phyloP scores from a whole-genome alignment of 2,329 filamentous ascomycete genomes.

The Colletotrichum sojae region DNA sequence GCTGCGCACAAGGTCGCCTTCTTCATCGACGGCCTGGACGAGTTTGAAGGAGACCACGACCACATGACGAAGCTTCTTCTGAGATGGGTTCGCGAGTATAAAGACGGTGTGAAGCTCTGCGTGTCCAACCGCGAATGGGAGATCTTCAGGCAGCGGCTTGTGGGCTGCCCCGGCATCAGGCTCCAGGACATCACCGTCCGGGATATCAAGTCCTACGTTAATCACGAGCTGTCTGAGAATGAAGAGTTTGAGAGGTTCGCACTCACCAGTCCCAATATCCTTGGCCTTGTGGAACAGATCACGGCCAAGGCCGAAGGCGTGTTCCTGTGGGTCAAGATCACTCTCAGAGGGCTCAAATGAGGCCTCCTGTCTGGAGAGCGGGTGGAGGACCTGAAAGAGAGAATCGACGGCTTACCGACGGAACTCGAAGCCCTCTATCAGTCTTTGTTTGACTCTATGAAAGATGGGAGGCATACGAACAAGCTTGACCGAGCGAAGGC shows the following conservation, averaged over 20 bases:
- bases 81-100: neutral
- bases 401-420: neutral
- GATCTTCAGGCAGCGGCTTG: neutral
- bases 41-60: slow-evolving; percentile 24
- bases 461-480: neutral
- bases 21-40: slow-evolving; percentile 26
- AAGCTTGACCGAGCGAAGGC: neutral
- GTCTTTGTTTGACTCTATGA: neutral
- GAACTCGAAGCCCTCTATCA: neutral
- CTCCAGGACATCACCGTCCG: slow-evolving; percentile 6
- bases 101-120: neutral
- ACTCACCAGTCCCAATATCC: accelerated
- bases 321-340: slow-evolving; percentile 9
- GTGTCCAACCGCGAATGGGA: slow-evolving; percentile 18
- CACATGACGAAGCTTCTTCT: neutral
- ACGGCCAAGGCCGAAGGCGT: slow-evolving; percentile 3
- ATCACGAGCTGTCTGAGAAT: neutral
- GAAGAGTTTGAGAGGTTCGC: neutral
- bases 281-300: neutral
- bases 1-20: slow-evolving; percentile 4
- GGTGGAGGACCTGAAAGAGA: neutral
- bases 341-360: neutral
- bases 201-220: slow-evolving; percentile 3
- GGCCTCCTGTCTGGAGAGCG: neutral
- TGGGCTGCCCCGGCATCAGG: neutral